Conservation (phyloP, 2,329 filamentous ascomycete genomes). For the Fusarium decemcellulare region DNA sequence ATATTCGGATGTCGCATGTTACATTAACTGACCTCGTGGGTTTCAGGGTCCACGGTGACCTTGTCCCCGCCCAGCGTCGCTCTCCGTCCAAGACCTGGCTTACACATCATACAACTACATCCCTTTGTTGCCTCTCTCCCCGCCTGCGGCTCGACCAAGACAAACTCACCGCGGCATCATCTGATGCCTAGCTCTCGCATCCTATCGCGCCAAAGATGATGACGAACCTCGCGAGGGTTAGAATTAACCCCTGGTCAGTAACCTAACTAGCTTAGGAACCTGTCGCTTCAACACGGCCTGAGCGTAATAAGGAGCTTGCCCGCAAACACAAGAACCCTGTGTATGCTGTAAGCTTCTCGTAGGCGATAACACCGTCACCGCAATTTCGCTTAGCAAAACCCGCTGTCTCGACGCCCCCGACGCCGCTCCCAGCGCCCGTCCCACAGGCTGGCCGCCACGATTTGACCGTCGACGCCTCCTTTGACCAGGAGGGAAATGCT, state of each 20-base stretch:
- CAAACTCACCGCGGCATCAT: background rate
- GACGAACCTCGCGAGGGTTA: background rate
- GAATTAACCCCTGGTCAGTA: background rate
- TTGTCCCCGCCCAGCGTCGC: no score
- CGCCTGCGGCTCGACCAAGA: background rate
- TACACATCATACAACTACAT: no score
- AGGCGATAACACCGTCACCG: constrained; percentile 17
- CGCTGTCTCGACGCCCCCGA: constrained; percentile 19
- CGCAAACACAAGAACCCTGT: background rate
- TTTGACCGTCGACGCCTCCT: background rate
- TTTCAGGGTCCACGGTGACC: no score
- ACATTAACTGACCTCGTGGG: no score
- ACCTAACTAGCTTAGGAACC: background rate
- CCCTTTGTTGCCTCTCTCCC: background rate
- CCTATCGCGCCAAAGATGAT: constrained; percentile 5
- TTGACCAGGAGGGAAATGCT: background rate
- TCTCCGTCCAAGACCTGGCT: no score
- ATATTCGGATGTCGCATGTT: no score
- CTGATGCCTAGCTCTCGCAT: background rate
- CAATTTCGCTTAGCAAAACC: constrained; percentile 29
- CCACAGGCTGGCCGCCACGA: constrained; percentile 11
- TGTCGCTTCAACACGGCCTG: background rate
- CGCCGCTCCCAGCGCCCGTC: constrained; percentile 22
- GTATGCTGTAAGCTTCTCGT: background rate
- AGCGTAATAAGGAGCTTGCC: background rate